Base-by-base conservation (phyloP, 805 yeast genomes). In the Priceomyces medius region DNA sequence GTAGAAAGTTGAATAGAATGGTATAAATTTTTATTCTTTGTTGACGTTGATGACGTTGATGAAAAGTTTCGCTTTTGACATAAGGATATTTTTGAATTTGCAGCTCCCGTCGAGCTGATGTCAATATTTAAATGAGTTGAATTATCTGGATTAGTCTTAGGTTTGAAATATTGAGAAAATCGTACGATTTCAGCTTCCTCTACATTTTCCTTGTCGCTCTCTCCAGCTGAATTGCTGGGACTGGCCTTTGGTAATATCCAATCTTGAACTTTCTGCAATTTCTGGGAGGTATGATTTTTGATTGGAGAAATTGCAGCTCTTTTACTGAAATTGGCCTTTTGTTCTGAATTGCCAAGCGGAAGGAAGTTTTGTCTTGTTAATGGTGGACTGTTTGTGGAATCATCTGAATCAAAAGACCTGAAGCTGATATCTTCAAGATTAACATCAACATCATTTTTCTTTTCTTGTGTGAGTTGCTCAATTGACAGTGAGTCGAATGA, bases 1-100 rank as follows among this genome's bases (percentile, higher is more conserved):
- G 67, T 63, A 3, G 66, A 58, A 3, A 63, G 47, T 27, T 58
- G 65, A 14, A 63, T 61, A 0, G 62, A 49, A 7, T 61, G 58
- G 42, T 54, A 49, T 8, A n/a, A 10, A 14, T 26, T 14, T 26
- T 26, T 26, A n/a, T n/a, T 26, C 29, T 26, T 26, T 7, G 36
- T 10, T 13, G 40, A 9, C 5, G 46, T n/a, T 1, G 36, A 12
- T 13, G 40, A 9, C 5, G 46, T n/a, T 1, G 49, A 37, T 4
- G 53, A 42, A 6, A 45, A 39, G 2, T 44, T 17, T 9, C 51
- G 47, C 20, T 9, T 14, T 18, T 27, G 38, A n/a, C n/a, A n/a
- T n/a, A n/a, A n/a, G 10, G 9, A 5, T n/a, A 26, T 10, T 10
- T 4, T n/a, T 12, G 29, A 26, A 26, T n/a, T 26, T 5, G n/a